These are phyloP conservation scores for Eutrema salsugineum DNA, from an alignment of 441 rosid genomes.

Conservation along the genomic window DNA sequence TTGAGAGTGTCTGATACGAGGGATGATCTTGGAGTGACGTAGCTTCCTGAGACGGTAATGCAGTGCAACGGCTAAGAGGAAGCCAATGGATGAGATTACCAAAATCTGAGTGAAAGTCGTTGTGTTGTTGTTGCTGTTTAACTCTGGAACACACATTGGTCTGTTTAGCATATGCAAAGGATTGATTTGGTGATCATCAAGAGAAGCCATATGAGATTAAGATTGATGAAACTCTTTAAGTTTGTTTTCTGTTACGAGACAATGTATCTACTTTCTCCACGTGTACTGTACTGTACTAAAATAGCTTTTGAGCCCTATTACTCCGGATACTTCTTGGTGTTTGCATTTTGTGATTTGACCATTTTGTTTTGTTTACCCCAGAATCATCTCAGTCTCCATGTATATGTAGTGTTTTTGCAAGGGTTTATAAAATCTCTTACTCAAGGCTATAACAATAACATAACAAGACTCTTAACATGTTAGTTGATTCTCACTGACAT, in stretches of 20 bases:
- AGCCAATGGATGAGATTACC: constrained; percentile 60
- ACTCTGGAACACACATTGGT: constrained; percentile 33
- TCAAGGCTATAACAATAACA: neutral
- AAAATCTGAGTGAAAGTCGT: constrained; percentile 54
- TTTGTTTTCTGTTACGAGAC: constrained; percentile 28
- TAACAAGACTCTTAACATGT: neutral
- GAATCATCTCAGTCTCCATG: neutral
- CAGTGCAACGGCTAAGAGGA: constrained; percentile 61
- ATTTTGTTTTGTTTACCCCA: neutral
- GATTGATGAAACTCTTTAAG: constrained; percentile 19
- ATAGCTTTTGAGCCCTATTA: constrained; percentile 21
- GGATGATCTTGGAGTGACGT: constrained; percentile 66
- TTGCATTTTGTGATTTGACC: constrained; percentile 14
- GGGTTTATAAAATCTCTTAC: neutral
- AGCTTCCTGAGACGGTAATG: constrained; percentile 45
- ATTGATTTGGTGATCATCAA: constrained; percentile 4
- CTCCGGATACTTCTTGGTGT: constrained; percentile 9
- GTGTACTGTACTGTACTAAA: constrained; percentile 14
- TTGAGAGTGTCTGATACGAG: constrained; percentile 47
- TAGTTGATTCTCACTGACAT: neutral
- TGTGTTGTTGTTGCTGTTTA: constrained; percentile 37
- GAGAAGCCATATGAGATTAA: constrained; percentile 20
- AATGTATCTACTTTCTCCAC: constrained; percentile 31
- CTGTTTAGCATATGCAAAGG: neutral
- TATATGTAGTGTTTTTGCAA: neutral